Evolutionary conservation across 768 basidiomycete species (phyloP), one percentile per base, ranked within the genome.

Genomic region (Leccinum disarticulatum): DNA sequence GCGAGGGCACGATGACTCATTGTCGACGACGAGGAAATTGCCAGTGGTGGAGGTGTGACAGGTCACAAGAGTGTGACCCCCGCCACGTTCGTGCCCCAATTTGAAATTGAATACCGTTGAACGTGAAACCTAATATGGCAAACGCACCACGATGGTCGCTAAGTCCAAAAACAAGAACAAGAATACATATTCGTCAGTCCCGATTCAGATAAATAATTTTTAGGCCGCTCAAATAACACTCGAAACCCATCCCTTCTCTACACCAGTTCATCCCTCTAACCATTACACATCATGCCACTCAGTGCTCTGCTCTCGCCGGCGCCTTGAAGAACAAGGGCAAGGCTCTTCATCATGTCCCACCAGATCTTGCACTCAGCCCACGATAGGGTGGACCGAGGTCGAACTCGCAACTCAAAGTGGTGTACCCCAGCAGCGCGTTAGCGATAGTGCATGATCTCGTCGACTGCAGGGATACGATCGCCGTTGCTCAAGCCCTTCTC

Each of bases 261-360:
- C 41, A 50, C 36, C 49, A 52, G 6, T 56, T 52, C 53, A 27
- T 30, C 59, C 57, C 85, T 82, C 81, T 73, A 81, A 52, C 76
- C 81, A 56, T 76, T 79, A 74, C 81, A 52, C 79, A 74, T 81
- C 49, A 19, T 52, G 3, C 22, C 22, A 7, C 56, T 10, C 80
- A 79, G 68, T 90, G 88, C 73, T 64, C 78, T 64, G 87, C 86
- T 51, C 76, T 90, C 65, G 76, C 76, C 63, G 74, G 74, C 30
- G 87, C 86, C 13, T 77, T 83, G 75, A 54, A 65, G 1, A 74
- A 68, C 65, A 75, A 78, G 62, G 83, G 88, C 87, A 58, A n/a
- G 60, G 19, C 31, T 15, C 38, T 1, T 11, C 28, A 33, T 17
- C 47, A 8, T 15, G 19, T 15, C 5, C 2, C 19, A 30, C 41